phyloP scores from a whole-genome alignment of 164 flowering plant species.

The Hamamelis virginiana region DNA sequence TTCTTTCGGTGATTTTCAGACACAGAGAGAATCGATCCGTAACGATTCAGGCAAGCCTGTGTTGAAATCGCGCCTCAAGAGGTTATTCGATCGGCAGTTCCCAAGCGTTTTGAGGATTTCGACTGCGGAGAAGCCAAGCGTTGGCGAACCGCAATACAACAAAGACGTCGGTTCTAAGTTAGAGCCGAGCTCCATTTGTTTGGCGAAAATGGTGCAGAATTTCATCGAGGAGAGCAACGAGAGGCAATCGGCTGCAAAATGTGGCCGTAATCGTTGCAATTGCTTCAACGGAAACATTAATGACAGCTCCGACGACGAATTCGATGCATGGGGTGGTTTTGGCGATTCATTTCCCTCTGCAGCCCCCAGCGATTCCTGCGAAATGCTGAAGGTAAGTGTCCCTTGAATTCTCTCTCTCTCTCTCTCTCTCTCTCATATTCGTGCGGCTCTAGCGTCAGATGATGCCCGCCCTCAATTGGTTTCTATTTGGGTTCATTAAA shows the following conservation, averaged over 20 bases:
- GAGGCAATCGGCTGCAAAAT: conserved; percentile 46
- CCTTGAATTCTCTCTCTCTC: no score
- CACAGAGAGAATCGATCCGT: conserved; percentile 19
- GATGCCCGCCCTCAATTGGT: no score
- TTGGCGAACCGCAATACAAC: conserved; percentile 18
- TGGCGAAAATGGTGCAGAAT: conserved; percentile 84
- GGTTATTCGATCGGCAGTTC: conserved; percentile 78
- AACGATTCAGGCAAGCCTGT: conserved; percentile 51
- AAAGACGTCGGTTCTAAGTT: conserved; percentile 40
- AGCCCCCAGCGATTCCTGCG: no score
- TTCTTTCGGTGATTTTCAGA: conserved; percentile 21
- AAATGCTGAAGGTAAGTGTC: no score
- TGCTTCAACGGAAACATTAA: no score
- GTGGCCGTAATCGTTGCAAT: no score
- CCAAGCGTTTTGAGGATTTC: conserved; percentile 51
- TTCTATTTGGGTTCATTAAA: no score
- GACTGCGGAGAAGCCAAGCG: conserved; percentile 39
- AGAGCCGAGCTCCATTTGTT: conserved; percentile 87
- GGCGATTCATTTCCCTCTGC: no score
- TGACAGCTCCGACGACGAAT: no score
- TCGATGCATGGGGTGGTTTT: no score
- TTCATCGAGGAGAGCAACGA: conserved; percentile 75
- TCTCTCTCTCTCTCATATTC: no score
- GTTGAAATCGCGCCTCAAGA: conserved; percentile 67
- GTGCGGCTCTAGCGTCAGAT: no score